Evolutionary conservation across 176 grass and related monocot genomes (phyloP).

Genomic region (Ananas comosus): DNA sequence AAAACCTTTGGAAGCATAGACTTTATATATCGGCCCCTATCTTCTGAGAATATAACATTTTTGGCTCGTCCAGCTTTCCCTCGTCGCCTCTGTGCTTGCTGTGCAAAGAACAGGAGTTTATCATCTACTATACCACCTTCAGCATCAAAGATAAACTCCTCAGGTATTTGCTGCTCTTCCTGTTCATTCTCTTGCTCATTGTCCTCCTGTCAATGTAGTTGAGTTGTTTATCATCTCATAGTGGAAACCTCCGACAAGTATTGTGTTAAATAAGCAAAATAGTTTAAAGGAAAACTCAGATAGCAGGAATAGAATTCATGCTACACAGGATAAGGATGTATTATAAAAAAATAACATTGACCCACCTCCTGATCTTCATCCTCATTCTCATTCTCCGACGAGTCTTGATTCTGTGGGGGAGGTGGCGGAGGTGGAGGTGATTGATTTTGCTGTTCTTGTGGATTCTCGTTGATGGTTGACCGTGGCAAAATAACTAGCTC

Average conservation of each 20-base stretch:
- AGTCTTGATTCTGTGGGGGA: constrained; percentile 88
- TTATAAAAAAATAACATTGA: constrained; percentile 6
- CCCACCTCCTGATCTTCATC: constrained; percentile 87
- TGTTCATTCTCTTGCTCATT: constrained; percentile 94
- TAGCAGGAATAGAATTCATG: background rate
- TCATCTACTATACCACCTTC: constrained; percentile 92
- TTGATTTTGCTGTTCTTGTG: constrained; percentile 85
- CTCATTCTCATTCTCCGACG: constrained; percentile 80
- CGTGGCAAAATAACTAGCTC: constrained; percentile 95
- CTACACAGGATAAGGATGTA: background rate
- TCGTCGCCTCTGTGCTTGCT: constrained; percentile 84
- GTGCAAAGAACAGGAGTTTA: constrained; percentile 96
- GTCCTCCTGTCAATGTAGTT: constrained; percentile 37
- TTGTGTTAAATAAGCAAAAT: background rate
- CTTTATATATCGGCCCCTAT: constrained; percentile 88
- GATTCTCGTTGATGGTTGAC: constrained; percentile 79
- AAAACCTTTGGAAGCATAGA: constrained; percentile 97
- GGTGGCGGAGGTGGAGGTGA: constrained; percentile 72
- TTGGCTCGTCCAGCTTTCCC: constrained; percentile 97
- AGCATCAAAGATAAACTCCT: constrained; percentile 98
- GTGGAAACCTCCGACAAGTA: background rate
- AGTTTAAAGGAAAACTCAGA: background rate
- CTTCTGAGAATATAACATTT: constrained; percentile 98
- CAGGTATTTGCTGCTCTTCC: constrained; percentile 76
- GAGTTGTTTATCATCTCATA: background rate